A percentile compares a stretch with the other conserved stretches of the same genome.
These are phyloP conservation scores for Kwoniella mangroviensis DNA, from an alignment of 768 basidiomycete genomes.

Conservation along the genomic window DNA sequence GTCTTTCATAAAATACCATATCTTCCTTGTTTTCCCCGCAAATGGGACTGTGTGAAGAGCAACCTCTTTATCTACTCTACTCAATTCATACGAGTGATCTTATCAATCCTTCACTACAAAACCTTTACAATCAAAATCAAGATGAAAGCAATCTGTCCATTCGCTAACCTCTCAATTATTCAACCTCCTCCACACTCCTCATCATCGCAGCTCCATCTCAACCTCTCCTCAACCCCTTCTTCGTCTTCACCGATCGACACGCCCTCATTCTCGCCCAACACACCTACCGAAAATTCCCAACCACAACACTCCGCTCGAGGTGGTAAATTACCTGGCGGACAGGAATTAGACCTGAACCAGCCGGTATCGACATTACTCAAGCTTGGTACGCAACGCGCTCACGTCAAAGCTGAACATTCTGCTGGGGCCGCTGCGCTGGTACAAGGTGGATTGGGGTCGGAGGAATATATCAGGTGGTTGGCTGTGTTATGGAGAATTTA, in stretches of 20 bases:
- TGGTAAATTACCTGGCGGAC: slow-evolving; percentile 24
- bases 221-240: background rate
- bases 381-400: slow-evolving; percentile 62
- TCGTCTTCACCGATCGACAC: slow-evolving; percentile 20
- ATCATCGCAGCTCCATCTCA: slow-evolving; percentile 12
- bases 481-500: slow-evolving; percentile 82
- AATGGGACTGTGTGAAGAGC: no score
- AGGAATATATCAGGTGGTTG: slow-evolving; percentile 72
- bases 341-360: slow-evolving; percentile 48
- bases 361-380: slow-evolving; percentile 60
- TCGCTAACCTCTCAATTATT: slow-evolving; percentile 10
- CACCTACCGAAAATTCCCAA: slow-evolving; percentile 9
- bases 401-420: slow-evolving; percentile 67
- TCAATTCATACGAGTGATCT: no score
- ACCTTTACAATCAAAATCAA: background rate
- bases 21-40: background rate
- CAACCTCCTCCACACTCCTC: slow-evolving; percentile 1
- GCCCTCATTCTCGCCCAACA: slow-evolving; percentile 44
- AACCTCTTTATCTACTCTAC: no score
- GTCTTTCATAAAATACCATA: background rate
- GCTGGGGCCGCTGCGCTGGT: slow-evolving; percentile 66
- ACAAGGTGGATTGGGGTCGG: slow-evolving; percentile 66
- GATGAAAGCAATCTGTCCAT: slow-evolving; percentile 10
- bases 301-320: slow-evolving; percentile 15
- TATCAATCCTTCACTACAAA: no score